Conservation (phyloP, 768 basidiomycete genomes). For the Imleria badia region DNA sequence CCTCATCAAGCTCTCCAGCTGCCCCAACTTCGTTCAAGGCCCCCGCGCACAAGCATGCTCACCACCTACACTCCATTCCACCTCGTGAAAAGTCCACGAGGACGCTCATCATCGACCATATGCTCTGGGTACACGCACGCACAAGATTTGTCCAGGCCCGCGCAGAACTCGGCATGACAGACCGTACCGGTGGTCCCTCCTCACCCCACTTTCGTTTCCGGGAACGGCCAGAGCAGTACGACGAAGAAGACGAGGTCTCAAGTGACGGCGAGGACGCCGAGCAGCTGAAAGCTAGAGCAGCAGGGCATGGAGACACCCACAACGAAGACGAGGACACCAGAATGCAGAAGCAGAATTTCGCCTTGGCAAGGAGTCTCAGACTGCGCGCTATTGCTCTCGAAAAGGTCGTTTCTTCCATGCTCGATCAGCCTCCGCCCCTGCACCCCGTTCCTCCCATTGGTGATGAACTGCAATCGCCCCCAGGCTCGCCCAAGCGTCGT, state of each 20-base stretch:
- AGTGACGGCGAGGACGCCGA: constrained; percentile 63
- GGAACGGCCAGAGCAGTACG: constrained; percentile 70
- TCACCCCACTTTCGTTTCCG: constrained; percentile 62
- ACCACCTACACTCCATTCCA: constrained; percentile 83
- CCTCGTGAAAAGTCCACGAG: constrained; percentile 87
- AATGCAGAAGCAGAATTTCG: constrained; percentile 56
- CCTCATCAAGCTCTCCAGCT: constrained; percentile 17
- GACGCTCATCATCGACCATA: constrained; percentile 84
- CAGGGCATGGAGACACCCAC: constrained; percentile 47
- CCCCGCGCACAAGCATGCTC: constrained; percentile 85
- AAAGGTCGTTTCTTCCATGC: constrained; percentile 79
- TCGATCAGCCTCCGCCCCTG: constrained; percentile 71
- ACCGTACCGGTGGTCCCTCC: constrained; percentile 68
- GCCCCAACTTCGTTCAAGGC: constrained; percentile 48
- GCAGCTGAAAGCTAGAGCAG: constrained; percentile 47
- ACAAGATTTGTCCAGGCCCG: constrained; percentile 83
- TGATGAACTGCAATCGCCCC: constrained; percentile 52
- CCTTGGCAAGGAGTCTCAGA: constrained; percentile 61
- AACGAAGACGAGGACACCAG: constrained; percentile 61
- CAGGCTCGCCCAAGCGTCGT: constrained; percentile 49
- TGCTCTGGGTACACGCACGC: constrained; percentile 80
- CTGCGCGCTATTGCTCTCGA: constrained; percentile 80
- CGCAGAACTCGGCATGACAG: constrained; percentile 84
- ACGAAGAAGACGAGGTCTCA: constrained; percentile 65
- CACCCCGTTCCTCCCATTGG: constrained; percentile 48